Percentiles rank a stretch among this genome's conserved stretches.
Conservation (phyloP, 495 filamentous ascomycete genomes). For the Pyrenopolyporus hunteri region DNA sequence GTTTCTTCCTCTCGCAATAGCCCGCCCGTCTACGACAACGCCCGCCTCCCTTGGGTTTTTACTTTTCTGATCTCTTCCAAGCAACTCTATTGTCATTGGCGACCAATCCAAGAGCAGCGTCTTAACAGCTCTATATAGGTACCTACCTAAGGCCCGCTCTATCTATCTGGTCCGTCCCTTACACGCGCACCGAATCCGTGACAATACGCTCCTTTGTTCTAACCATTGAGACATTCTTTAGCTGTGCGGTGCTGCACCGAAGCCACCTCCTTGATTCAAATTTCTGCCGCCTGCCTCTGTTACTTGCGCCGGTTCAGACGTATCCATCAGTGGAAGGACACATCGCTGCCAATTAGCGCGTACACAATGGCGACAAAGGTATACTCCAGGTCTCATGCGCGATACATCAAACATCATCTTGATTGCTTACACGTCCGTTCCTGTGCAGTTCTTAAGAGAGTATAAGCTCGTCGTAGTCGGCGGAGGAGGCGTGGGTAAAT, state of each 20-base stretch:
- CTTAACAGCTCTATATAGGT: not conserved
- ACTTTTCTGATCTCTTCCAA: not conserved
- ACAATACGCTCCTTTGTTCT: conserved; percentile 23
- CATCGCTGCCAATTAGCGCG: conserved; percentile 29
- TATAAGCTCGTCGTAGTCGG: conserved; percentile 99
- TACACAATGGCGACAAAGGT: conserved; percentile 56
- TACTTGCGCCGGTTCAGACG: not conserved
- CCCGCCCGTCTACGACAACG: conserved; percentile 7
- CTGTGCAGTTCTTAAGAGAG: conserved; percentile 88
- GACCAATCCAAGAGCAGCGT: not conserved
- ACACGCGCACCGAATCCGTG: conserved; percentile 11
- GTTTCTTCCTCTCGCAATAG: conserved; percentile 1
- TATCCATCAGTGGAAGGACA: not conserved
- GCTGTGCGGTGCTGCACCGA: conserved; percentile 13
- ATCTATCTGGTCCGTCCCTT: not conserved
- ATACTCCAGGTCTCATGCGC: conserved; percentile 18
- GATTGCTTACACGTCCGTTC: not conserved
- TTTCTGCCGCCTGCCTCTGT: conserved; percentile 2
- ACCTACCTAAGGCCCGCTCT: too few species aligned
- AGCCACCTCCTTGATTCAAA: conserved; percentile 10
- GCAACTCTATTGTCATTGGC: conserved; percentile 2
- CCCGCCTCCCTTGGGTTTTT: conserved; percentile 2
- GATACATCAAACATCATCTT: not conserved
- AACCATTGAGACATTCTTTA: conserved; percentile 23
- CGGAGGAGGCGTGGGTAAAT: conserved; percentile 98